Evolutionary conservation across 108 stramenopile species (phyloP), one percentile per base, ranked within the genome.

Genomic region (Fistulifera solaris): DNA sequence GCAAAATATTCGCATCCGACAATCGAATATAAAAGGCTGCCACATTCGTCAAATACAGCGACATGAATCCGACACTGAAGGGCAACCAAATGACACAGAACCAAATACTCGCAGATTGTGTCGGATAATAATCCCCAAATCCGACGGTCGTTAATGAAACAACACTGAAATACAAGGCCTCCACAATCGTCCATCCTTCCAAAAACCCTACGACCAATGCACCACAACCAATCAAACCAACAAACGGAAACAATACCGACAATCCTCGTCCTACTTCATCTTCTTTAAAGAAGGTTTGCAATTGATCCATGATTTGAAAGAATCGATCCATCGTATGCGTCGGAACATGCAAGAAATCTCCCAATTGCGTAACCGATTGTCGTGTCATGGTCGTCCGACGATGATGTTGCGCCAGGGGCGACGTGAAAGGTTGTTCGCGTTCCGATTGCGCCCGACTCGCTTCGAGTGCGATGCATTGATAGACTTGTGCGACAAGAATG

Each of bases 41-140:
- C 12, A 93, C 81, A 28, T 78, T 78, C 2, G 73, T 57, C 48
- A 93, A 54, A 52, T 73, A 87, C 43, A 88, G 62, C 1, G 72
- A 74, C 76, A 93, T 76, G 61, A 93, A 93, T 52, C 81, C 78
- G 26, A 93, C 56, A 17, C 74, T 76, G 11, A 82, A 87, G 0
- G 91, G 91, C 49, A 93, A 65, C 72, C 83, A 89, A 39, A 89
- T 65, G 10, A 89, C 71, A 51, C 85, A 86, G 58, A 89, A 87
- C 73, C 72, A 81, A 3, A 80, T 83, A 44, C 75, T 73, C 1
- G 82, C 66, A 17, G 56, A 58, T 48, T 75, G 61, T 0, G 71
- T 82, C 2, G 87, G 87, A 51, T 71, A 59, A 47, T 80, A 82
- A 50, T 87, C 85, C 4, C 91, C 91, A 59, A 73, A 93, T 10